Base-by-base conservation (phyloP, 108 stramenopile species). In the Cyclotella distinguenda region DNA sequence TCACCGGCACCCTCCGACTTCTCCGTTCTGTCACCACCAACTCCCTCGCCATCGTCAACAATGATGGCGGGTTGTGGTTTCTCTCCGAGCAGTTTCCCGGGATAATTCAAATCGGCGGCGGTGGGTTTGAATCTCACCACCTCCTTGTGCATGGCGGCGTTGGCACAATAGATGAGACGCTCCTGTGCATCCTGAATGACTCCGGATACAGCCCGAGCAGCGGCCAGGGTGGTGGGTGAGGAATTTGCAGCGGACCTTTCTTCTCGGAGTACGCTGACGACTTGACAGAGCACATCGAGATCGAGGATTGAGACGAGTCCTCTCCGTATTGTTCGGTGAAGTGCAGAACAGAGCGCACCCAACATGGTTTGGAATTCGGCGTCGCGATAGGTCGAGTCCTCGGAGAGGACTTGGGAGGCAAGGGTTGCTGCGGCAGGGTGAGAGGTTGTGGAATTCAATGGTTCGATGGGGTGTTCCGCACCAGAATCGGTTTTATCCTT, bases 181-280 rank as follows among this genome's bases (percentile, higher is more conserved):
- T 95, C 93, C 64, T 95, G 93, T 0, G 93, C 89, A 84, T 95
- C 93, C 57, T 82, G 86, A 63, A 90, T 87, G 33, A 95, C 87
- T 25, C 77, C 77, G 26, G 84, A 82, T 46, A 95, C 72, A n/a
- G 87, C 83, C 30, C 86, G 63, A n/a, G 93, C 90, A 13, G 86
- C 89, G 12, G 87, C 87, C 32, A 80, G 61, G 1, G 87, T 90
- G 13, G 82, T 84, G 8, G 88, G 78, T 1, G 84, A 85, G 9
- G 86, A 71, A 68, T 84, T 89, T 19, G 93, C 93, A 50, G 77
- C 74, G 27, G 72, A 64, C 23, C 93, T 81, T 72, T 95, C 94
- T 62, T 92, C 90, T 12, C 89, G 84, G 27, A 95, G 60, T 2
- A 95, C 90, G 50, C 73, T 75, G 13, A 95, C 90, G 33, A 95